Evolutionary conservation across 371 early-diverging fungal species (phyloP).

Genomic region (Rhizopus arrhizus): DNA sequence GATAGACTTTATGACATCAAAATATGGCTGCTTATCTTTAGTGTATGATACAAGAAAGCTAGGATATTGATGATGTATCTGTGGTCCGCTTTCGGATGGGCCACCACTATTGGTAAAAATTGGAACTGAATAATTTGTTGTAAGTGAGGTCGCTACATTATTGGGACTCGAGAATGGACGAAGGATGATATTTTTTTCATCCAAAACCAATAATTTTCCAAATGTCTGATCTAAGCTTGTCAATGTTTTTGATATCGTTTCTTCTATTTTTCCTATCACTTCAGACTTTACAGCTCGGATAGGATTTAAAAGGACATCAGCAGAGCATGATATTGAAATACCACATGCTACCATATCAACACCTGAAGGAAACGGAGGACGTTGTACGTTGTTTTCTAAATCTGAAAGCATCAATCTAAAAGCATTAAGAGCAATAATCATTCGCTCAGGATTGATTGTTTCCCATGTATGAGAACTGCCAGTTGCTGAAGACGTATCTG

Average conservation of each 20-base stretch:
- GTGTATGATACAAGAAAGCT: constrained; percentile 62
- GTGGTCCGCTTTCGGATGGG: constrained; percentile 33
- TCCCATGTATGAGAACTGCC: constrained; percentile 55
- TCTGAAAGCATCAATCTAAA: constrained; percentile 74
- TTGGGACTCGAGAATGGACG: constrained; percentile 27
- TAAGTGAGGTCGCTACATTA: constrained; percentile 18
- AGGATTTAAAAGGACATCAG: constrained; percentile 41
- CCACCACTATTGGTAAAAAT: constrained; percentile 39
- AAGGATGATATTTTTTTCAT: constrained; percentile 55
- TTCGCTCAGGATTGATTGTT: constrained; percentile 69
- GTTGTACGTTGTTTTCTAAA: constrained; percentile 57
- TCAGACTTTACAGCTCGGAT: constrained; percentile 49
- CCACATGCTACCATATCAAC: constrained; percentile 52
- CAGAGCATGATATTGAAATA: constrained; percentile 38
- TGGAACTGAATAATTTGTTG: constrained; percentile 40
- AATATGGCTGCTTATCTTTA: constrained; percentile 69
- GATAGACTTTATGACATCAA: constrained; percentile 67
- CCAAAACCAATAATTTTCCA: constrained; percentile 52
- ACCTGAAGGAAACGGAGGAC: constrained; percentile 61
- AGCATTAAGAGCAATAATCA: constrained; percentile 74
- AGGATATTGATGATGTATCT: constrained; percentile 63
- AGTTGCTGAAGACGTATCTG: constrained; percentile 46
- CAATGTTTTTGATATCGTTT: constrained; percentile 56
- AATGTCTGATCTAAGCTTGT: constrained; percentile 59
- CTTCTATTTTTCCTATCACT: constrained; percentile 59